phyloP scores from a whole-genome alignment of 1,139 yeast species.

The Pichia sp. region DNA sequence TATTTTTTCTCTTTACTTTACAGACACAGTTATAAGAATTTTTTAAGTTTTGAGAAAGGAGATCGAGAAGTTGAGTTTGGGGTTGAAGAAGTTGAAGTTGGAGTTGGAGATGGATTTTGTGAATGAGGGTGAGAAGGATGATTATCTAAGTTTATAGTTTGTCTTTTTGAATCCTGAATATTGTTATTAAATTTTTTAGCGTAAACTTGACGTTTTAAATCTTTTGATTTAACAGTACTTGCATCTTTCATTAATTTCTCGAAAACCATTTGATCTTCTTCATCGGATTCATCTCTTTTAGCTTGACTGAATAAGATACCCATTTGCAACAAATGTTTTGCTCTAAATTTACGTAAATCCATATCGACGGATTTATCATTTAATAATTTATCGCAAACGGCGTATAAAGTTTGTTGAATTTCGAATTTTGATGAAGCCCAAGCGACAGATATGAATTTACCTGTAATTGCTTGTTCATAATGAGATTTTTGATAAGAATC shows the following conservation, averaged over 20 bases:
- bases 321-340: slow-evolving; percentile 51
- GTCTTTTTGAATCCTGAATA: too few relatives aligned
- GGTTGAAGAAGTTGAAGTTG: neutral
- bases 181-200: too few relatives aligned
- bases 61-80: slow-evolving; percentile 1
- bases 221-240: slow-evolving; percentile 36
- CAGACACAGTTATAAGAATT: slow-evolving; percentile 5
- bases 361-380: slow-evolving; percentile 47
- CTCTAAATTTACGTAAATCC: slow-evolving; percentile 48
- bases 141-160: too few relatives aligned
- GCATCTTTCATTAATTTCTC: slow-evolving; percentile 74
- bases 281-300: slow-evolving; percentile 59
- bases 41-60: slow-evolving; percentile 11
- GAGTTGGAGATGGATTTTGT: neutral
- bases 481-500: slow-evolving; percentile 50
- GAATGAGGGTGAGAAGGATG: neutral
- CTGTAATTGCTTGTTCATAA: slow-evolving; percentile 59
- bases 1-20: too few relatives aligned
- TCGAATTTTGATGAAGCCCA: slow-evolving; percentile 78
- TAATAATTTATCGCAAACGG: slow-evolving; percentile 55
- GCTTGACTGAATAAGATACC: slow-evolving; percentile 52
- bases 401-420: slow-evolving; percentile 57
- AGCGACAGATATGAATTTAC: slow-evolving; percentile 67
- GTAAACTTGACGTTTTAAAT: slow-evolving; percentile 21
- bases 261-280: slow-evolving; percentile 65